Evolutionary conservation across 2,329 filamentous ascomycete genomes (phyloP).

Genomic region (Davidsoniella eucalypti): DNA sequence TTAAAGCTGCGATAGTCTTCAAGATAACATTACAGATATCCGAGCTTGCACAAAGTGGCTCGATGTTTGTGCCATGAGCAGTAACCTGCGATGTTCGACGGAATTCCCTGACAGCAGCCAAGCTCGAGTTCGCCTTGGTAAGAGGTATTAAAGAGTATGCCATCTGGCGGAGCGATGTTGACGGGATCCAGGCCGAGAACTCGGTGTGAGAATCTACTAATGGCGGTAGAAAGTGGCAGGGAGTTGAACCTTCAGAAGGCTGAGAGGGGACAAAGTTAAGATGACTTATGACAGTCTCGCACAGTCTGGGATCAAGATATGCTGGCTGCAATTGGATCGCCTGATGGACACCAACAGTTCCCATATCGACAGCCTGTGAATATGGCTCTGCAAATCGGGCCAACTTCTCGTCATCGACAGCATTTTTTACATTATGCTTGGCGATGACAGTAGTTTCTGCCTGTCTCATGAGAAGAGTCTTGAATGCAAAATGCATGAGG

Average conservation of each 20-base stretch:
- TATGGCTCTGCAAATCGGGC: constrained; percentile 2
- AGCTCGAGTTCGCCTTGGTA: constrained; percentile 12
- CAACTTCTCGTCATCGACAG: background rate
- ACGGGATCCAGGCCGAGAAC: constrained; percentile 37
- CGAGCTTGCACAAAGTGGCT: no score
- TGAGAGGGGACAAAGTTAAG: constrained; percentile 14
- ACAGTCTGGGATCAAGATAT: constrained; percentile 23
- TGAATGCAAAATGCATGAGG: constrained; percentile 19
- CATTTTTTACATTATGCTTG: background rate
- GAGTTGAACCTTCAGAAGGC: constrained; percentile 15
- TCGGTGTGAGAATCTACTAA: constrained; percentile 33
- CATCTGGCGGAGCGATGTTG: constrained; percentile 29
- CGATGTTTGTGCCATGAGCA: constrained; percentile 2
- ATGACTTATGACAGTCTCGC: constrained; percentile 22
- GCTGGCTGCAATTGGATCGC: background rate
- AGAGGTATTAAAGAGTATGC: constrained; percentile 34
- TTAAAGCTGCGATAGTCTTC: background rate
- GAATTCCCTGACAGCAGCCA: constrained; percentile 19
- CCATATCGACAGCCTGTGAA: constrained; percentile 1
- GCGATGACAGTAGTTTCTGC: constrained; percentile 14
- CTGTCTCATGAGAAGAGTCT: constrained; percentile 15
- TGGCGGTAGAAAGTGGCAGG: constrained; percentile 45
- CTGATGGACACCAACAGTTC: background rate
- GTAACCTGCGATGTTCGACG: constrained; percentile 18
- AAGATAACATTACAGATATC: background rate